Percentiles rank a stretch among this genome's conserved stretches.
phyloP scores from a whole-genome alignment of 2,329 filamentous ascomycete species.

The Pyricularia grisea region DNA sequence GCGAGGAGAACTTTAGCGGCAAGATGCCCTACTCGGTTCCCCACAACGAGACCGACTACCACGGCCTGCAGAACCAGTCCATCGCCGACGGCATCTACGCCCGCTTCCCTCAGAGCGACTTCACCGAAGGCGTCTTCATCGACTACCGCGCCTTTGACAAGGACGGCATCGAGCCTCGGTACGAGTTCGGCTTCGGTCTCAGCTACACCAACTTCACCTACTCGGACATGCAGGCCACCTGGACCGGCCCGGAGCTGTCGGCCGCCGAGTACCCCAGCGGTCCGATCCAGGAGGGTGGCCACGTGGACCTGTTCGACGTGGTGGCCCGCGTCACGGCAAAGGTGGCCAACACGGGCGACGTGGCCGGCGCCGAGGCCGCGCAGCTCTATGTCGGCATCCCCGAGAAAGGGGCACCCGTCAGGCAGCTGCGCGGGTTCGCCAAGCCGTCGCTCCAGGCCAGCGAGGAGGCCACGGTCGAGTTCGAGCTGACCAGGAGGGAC shows the following conservation, averaged over 20 bases:
- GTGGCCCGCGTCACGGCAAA: slow-evolving; percentile 25
- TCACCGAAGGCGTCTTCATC: slow-evolving; percentile 66
- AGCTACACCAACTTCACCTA: slow-evolving; percentile 69
- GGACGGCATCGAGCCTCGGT: slow-evolving; percentile 53
- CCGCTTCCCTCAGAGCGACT: slow-evolving; percentile 52
- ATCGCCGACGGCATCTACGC: slow-evolving; percentile 5
- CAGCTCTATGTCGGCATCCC: slow-evolving; percentile 16
- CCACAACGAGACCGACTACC: slow-evolving; percentile 28
- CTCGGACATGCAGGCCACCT: slow-evolving; percentile 49
- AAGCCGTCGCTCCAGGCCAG: slow-evolving; percentile 40
- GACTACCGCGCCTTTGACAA: slow-evolving; percentile 66
- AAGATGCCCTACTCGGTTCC: slow-evolving; percentile 37
- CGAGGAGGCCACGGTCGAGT: slow-evolving; percentile 28
- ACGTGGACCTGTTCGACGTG: slow-evolving; percentile 17
- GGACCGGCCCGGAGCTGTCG: slow-evolving; percentile 46
- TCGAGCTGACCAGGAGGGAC: slow-evolving; percentile 48
- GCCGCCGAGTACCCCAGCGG: slow-evolving; percentile 34
- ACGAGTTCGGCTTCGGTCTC: slow-evolving; percentile 69
- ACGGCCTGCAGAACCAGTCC: slow-evolving; percentile 10
- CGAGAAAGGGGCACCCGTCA: slow-evolving; percentile 26
- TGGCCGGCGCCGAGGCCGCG: slow-evolving; percentile 14
- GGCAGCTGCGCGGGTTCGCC: slow-evolving; percentile 51
- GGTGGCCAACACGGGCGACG: slow-evolving; percentile 29
- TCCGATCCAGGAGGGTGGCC: slow-evolving; percentile 9
- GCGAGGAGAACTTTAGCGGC: slow-evolving; percentile 30